These are phyloP conservation scores for Paraurostyla sp. DNA, from an alignment of 73 alveolate species.

Conservation along the genomic window DNA sequence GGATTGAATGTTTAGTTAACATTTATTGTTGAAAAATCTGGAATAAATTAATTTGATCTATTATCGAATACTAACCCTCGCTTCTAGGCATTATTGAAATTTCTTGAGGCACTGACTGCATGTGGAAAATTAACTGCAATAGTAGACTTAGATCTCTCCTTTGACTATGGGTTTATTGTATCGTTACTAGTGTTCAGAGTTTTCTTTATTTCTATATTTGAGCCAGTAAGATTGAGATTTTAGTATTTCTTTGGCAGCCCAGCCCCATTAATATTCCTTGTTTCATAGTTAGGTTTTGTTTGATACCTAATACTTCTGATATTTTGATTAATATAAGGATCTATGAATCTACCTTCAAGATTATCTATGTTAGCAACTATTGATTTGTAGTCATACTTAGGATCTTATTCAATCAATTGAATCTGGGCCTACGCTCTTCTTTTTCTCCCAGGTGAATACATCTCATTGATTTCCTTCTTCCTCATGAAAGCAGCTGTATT, in stretches of 20 bases:
- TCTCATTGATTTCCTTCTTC: background rate
- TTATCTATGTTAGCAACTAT: background rate
- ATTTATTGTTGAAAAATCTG: no score
- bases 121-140: no score
- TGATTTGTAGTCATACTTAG: background rate
- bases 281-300: background rate
- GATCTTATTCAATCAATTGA: background rate
- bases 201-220: no score
- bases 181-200: no score
- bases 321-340: background rate
- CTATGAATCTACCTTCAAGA: background rate
- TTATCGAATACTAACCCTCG: no score
- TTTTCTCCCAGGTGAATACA: conserved; percentile 1
- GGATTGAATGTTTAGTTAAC: no score
- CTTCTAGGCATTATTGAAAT: no score
- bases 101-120: no score
- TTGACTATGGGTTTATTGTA: no score
- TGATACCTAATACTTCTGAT: background rate
- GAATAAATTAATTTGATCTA: no score
- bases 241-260: background rate
- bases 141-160: no score
- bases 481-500: background rate
- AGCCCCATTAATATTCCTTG: background rate
- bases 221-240: no score
- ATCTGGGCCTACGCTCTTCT: background rate